phyloP scores from a whole-genome alignment of 2,329 filamentous ascomycete species.

The Epichloe hybrida region DNA sequence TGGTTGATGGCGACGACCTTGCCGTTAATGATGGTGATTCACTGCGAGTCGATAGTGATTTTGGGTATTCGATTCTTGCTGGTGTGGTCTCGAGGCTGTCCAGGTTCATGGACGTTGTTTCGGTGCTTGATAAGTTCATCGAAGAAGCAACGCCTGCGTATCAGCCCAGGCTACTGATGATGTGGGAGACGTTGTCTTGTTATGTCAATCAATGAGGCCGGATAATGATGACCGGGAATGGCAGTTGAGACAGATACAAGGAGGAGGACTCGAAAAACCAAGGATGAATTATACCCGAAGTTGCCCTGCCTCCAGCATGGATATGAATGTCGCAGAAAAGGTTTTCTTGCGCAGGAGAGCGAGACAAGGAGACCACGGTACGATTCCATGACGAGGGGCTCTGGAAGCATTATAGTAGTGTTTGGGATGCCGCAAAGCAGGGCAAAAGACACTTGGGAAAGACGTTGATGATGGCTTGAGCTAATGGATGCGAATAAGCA shows the following conservation, averaged over 20 bases:
- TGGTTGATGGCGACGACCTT: conserved; percentile 9
- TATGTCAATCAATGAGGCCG: neutral
- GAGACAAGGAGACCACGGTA: conserved; percentile 4
- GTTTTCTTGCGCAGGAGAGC: neutral
- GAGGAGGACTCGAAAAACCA: neutral
- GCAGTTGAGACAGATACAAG: neutral
- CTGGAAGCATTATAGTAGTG: conserved; percentile 5
- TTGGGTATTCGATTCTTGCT: neutral
- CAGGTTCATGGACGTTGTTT: conserved; percentile 4
- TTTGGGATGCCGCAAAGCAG: conserved; percentile 1
- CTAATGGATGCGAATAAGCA: conserved; percentile 3
- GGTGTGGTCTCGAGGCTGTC: neutral
- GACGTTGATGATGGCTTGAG: conserved; percentile 1
- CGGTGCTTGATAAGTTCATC: conserved; percentile 3
- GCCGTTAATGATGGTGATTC: conserved; percentile 6
- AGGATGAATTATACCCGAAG: neutral
- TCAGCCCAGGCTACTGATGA: conserved; percentile 3
- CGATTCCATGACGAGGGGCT: conserved; percentile 3
- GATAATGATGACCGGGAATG: neutral
- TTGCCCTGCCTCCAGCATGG: neutral
- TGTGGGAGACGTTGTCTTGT: conserved; percentile 3
- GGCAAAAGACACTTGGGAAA: conserved; percentile 1
- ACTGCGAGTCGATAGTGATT: conserved; percentile 1
- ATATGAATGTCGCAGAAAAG: conserved; percentile 3
- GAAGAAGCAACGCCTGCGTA: conserved; percentile 2